These are phyloP conservation scores for Boletellus sp. DNA, from an alignment of 768 basidiomycete species.

Conservation along the genomic window DNA sequence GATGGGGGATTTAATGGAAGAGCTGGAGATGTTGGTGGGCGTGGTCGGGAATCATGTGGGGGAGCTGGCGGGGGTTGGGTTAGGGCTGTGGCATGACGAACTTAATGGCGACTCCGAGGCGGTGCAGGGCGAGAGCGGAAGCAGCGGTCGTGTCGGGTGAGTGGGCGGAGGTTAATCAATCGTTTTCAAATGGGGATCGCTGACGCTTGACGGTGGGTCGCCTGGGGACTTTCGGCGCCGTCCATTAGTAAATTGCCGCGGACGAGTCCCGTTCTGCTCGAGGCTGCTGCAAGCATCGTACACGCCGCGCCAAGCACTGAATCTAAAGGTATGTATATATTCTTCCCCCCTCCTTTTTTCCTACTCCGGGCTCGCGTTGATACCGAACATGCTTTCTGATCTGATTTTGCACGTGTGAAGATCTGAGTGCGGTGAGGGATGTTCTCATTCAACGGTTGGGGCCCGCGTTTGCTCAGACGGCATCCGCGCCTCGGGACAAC, in stretches of 20 bases:
- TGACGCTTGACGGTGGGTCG: conserved; percentile 2
- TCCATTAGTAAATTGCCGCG: conserved; percentile 28
- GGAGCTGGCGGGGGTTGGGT: conserved; percentile 38
- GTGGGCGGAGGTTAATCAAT: not conserved
- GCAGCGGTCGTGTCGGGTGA: conserved; percentile 34
- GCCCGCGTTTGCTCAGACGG: conserved; percentile 52
- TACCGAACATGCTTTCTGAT: not conserved
- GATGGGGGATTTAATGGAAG: conserved; percentile 58
- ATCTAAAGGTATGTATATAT: conserved; percentile 47
- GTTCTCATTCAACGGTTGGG: conserved; percentile 56
- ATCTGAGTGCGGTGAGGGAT: conserved; percentile 53
- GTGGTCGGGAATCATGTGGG: conserved; percentile 53
- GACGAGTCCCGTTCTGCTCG: conserved; percentile 51
- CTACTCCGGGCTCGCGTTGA: not conserved
- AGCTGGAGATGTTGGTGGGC: conserved; percentile 65
- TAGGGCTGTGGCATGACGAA: not conserved
- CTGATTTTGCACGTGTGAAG: conserved; percentile 32
- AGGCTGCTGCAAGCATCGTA: conserved; percentile 68
- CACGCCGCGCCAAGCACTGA: conserved; percentile 54
- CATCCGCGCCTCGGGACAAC: conserved; percentile 45
- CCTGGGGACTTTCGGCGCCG: not conserved
- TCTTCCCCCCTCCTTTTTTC: not conserved
- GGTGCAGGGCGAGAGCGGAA: not conserved
- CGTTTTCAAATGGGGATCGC: not conserved
- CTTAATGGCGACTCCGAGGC: not conserved